phyloP scores from a whole-genome alignment of 352 stramenopile genomes.

The Blastocystis sp. region DNA sequence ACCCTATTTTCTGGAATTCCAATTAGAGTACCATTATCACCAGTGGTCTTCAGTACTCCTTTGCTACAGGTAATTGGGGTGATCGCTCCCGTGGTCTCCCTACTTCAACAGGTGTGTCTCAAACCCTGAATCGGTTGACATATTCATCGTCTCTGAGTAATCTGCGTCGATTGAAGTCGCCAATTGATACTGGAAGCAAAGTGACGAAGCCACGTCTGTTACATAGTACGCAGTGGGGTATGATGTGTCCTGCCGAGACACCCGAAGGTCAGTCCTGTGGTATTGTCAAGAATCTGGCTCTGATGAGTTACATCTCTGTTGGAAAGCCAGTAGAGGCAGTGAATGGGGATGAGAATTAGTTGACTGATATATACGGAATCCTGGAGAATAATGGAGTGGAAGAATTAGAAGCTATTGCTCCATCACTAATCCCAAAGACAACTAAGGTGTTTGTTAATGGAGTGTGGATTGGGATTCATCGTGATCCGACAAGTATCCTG shows the following conservation, averaged over 20 bases:
- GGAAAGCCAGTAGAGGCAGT: slow-evolving; percentile 69
- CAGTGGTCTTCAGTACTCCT: slow-evolving; percentile 92
- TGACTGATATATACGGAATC: slow-evolving; percentile 92
- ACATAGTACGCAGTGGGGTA: slow-evolving; percentile 99
- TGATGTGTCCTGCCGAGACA: slow-evolving; percentile 85
- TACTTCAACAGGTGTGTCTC: slow-evolving; percentile 92
- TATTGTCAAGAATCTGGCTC: slow-evolving; percentile 93
- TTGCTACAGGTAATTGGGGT: slow-evolving; percentile 98
- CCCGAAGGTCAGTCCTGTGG: slow-evolving; percentile 70
- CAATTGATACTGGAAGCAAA: slow-evolving; percentile 94
- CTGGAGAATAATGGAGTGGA: slow-evolving; percentile 95
- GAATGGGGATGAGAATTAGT: slow-evolving; percentile 47
- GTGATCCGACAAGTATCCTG: slow-evolving; percentile 89
- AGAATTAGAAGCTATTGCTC: slow-evolving; percentile 91
- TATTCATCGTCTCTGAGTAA: slow-evolving; percentile 96
- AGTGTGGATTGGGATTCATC: slow-evolving; percentile 96
- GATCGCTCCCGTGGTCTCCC: slow-evolving; percentile 77
- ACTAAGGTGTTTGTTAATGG: slow-evolving; percentile 99
- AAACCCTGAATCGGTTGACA: slow-evolving; percentile 96
- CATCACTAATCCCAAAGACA: slow-evolving; percentile 88
- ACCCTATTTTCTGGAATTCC: neutral
- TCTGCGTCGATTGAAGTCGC: slow-evolving; percentile 94
- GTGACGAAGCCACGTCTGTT: slow-evolving; percentile 95
- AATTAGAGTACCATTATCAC: slow-evolving; percentile 85
- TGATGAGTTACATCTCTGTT: slow-evolving; percentile 96